A percentile compares a stretch with the other conserved stretches of the same genome.
These are phyloP conservation scores for Trametes cingulata DNA, from an alignment of 768 basidiomycete genomes.

Conservation along the genomic window DNA sequence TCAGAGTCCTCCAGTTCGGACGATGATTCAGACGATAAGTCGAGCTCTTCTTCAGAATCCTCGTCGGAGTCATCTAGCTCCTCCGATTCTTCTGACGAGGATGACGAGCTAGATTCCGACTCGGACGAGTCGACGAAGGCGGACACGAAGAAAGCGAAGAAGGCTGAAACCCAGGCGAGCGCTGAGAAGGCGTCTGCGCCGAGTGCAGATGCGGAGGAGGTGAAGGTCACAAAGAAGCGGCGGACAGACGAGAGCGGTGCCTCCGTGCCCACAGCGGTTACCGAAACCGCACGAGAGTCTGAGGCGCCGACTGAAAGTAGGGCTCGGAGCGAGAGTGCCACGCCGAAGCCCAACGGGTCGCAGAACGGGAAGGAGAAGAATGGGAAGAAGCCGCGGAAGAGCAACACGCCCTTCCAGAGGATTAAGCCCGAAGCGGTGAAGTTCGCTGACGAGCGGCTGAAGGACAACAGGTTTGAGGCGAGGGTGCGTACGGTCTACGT, in stretches of 20 bases:
- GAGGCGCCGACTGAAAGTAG: not conserved
- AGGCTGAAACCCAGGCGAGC: slow-evolving; percentile 21
- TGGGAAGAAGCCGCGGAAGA: slow-evolving; percentile 36
- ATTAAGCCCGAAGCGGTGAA: slow-evolving; percentile 65
- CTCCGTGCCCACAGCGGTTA: slow-evolving; percentile 45
- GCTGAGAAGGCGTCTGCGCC: slow-evolving; percentile 26
- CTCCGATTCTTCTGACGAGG: slow-evolving; percentile 21
- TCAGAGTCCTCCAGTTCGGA: too few relatives aligned
- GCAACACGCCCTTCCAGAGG: slow-evolving; percentile 76
- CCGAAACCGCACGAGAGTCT: slow-evolving; percentile 1
- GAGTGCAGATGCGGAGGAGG: slow-evolving; percentile 22
- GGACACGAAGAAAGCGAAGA: slow-evolving; percentile 21
- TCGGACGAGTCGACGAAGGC: slow-evolving; percentile 10
- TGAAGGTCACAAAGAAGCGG: slow-evolving; percentile 58
- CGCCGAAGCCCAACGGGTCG: slow-evolving; percentile 1
- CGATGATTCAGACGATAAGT: slow-evolving; percentile 16
- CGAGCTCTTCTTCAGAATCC: slow-evolving; percentile 1
- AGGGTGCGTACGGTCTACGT: slow-evolving; percentile 52
- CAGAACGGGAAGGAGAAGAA: slow-evolving; percentile 20
- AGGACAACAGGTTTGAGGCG: slow-evolving; percentile 79
- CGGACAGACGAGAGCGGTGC: slow-evolving; percentile 52
- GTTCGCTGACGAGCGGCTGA: slow-evolving; percentile 47
- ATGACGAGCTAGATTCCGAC: slow-evolving; percentile 16
- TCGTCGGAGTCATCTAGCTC: slow-evolving; percentile 30
- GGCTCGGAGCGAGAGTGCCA: not conserved